A percentile compares a stretch with the other conserved stretches of the same genome.
These are phyloP conservation scores for Dictyostelium citrinum DNA, from an alignment of 78 protist species.

Conservation along the genomic window DNA sequence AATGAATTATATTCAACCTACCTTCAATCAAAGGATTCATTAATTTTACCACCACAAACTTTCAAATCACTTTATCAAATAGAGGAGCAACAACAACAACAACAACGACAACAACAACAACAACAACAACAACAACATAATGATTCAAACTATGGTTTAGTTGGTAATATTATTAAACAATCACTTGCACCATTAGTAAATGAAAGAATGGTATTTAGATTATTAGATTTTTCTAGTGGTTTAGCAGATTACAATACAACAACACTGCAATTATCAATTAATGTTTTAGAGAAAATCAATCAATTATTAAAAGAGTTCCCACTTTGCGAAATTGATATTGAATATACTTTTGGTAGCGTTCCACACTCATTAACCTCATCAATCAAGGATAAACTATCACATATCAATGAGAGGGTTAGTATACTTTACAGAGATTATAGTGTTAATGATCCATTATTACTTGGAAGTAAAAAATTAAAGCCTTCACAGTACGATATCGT, in stretches of 20 bases:
- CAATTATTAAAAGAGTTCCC: background rate
- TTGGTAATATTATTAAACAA: background rate
- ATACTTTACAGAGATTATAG: too few relatives aligned
- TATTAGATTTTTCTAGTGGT: background rate
- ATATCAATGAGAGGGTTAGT: too few relatives aligned
- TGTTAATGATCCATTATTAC: background rate
- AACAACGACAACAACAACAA: background rate
- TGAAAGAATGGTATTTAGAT: background rate
- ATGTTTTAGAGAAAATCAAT: background rate
- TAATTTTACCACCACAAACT: background rate
- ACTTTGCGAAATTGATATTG: too few relatives aligned
- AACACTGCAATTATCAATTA: background rate
- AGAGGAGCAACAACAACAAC: too few relatives aligned
- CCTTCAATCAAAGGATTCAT: conserved; percentile 38
- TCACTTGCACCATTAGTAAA: background rate
- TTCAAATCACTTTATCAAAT: background rate
- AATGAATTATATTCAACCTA: background rate
- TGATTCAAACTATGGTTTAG: background rate
- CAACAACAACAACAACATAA: background rate
- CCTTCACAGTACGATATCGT: background rate
- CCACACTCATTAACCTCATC: too few relatives aligned
- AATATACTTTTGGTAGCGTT: too few relatives aligned
- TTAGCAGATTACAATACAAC: too few relatives aligned
- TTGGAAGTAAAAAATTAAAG: background rate
- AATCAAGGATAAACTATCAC: too few relatives aligned